Conservation (phyloP, 768 basidiomycete genomes). For the Dioszegia hungarica region DNA sequence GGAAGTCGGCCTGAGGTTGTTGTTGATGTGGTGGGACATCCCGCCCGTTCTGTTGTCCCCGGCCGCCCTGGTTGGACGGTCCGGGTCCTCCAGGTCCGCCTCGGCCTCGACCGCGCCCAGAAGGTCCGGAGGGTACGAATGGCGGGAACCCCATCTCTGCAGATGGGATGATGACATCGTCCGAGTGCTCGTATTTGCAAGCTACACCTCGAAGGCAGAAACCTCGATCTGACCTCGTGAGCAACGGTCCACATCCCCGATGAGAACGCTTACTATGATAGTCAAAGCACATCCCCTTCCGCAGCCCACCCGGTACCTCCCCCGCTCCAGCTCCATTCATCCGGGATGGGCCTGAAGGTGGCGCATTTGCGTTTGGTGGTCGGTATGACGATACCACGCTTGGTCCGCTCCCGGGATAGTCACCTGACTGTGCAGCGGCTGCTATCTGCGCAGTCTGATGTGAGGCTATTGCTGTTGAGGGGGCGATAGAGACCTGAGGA, state of each 20-base stretch:
- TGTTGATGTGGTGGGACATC: neutral
- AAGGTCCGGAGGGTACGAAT: conserved; percentile 9
- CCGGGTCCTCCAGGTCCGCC: conserved; percentile 16
- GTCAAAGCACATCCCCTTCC: conserved; percentile 71
- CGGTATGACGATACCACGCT: conserved; percentile 32
- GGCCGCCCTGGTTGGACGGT: neutral
- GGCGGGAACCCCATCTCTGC: conserved; percentile 49
- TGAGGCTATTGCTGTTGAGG: neutral
- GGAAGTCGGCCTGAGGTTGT: conserved; percentile 4
- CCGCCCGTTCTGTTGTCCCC: conserved; percentile 2
- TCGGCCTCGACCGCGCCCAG: conserved; percentile 31
- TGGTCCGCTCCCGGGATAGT: conserved; percentile 8
- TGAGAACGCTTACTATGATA: conserved; percentile 65
- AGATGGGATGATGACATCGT: conserved; percentile 63
- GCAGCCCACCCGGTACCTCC: conserved; percentile 19
- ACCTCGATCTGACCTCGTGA: conserved; percentile 72
- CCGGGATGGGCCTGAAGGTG: conserved; percentile 2
- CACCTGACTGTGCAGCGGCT: neutral
- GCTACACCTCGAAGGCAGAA: conserved; percentile 81
- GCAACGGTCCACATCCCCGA: too few species aligned
- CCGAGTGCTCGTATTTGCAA: conserved; percentile 91
- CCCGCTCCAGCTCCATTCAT: neutral
- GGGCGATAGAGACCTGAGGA: conserved; percentile 7
- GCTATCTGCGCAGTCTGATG: neutral
- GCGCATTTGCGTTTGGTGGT: conserved; percentile 13